Evolutionary conservation across 139 green algal genomes (phyloP).

Genomic region (Auxenochlorella pyrenoidosa): DNA sequence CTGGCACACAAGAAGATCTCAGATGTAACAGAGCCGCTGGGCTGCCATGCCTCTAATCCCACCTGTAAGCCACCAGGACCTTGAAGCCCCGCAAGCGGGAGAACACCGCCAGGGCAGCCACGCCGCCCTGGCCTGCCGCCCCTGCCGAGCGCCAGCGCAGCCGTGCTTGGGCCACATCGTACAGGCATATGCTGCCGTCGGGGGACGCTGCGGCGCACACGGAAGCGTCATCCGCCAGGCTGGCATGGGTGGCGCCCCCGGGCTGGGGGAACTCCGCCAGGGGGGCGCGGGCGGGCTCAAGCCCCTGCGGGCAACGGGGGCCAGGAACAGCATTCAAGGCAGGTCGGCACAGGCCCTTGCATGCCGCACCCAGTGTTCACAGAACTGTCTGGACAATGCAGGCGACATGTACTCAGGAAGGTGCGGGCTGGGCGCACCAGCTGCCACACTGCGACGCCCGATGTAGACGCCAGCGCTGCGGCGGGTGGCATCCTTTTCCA

Average conservation of each 20-base stretch:
- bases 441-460: conserved; percentile 20
- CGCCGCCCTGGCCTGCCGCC: neutral
- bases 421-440: neutral
- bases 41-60: neutral
- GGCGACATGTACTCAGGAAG: too few species aligned
- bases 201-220: neutral
- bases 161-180: neutral
- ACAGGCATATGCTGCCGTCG: conserved; percentile 17
- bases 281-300: neutral
- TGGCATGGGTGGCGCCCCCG: neutral
- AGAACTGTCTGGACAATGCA: too few species aligned
- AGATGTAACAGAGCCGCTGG: too few species aligned
- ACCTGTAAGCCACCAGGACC: conserved; percentile 23
- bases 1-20: too few species aligned
- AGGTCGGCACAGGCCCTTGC: too few species aligned
- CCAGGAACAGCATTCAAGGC: neutral
- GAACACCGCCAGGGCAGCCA: neutral
- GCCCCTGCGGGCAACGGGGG: neutral
- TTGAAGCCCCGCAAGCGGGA: conserved; percentile 1
- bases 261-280: conserved; percentile 26
- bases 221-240: conserved; percentile 3
- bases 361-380: too few species aligned
- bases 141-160: conserved; percentile 9
- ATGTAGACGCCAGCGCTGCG: neutral
- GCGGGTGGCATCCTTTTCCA: neutral